Conservation (phyloP, 495 filamentous ascomycete species). For the Aeminium ludgeri region DNA sequence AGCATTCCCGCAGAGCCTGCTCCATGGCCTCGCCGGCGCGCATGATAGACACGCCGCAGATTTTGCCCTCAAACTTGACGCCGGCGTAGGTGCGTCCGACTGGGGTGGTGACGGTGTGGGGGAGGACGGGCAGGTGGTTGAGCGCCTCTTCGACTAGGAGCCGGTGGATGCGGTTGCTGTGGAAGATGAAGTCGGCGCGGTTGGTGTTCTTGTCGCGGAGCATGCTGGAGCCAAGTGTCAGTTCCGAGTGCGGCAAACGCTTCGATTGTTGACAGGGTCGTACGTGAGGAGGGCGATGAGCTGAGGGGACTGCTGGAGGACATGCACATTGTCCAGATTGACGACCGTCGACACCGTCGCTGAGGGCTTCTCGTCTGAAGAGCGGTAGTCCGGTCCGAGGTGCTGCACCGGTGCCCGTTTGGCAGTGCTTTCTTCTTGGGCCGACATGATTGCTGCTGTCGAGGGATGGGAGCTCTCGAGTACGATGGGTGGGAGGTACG, state of each 20-base stretch:
- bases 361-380: conserved; percentile 62
- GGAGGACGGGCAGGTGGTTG: conserved; percentile 85
- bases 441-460: too few relatives aligned
- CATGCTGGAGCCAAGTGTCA: conserved; percentile 40
- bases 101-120: conserved; percentile 75
- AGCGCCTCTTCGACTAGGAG: conserved; percentile 95
- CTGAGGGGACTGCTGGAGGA: conserved; percentile 85
- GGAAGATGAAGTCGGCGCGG: conserved; percentile 96
- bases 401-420: conserved; percentile 44
- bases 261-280: conserved; percentile 20
- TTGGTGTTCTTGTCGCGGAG: conserved; percentile 79
- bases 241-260: neutral
- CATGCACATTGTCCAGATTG: conserved; percentile 71
- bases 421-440: too few relatives aligned
- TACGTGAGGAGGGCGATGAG: conserved; percentile 94
- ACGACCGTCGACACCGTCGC: conserved; percentile 79
- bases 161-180: conserved; percentile 95
- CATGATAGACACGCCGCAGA: conserved; percentile 98
- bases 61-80: conserved; percentile 91
- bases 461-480: too few relatives aligned
- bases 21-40: conserved; percentile 96
- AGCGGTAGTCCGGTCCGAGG: conserved; percentile 64
- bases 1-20: conserved; percentile 89
- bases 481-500: too few relatives aligned
- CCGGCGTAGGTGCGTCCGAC: conserved; percentile 79